Percentiles rank a stretch among this genome's conserved stretches.
phyloP scores from a whole-genome alignment of 208 protist genomes.

The Crithidia acanthocephali region DNA sequence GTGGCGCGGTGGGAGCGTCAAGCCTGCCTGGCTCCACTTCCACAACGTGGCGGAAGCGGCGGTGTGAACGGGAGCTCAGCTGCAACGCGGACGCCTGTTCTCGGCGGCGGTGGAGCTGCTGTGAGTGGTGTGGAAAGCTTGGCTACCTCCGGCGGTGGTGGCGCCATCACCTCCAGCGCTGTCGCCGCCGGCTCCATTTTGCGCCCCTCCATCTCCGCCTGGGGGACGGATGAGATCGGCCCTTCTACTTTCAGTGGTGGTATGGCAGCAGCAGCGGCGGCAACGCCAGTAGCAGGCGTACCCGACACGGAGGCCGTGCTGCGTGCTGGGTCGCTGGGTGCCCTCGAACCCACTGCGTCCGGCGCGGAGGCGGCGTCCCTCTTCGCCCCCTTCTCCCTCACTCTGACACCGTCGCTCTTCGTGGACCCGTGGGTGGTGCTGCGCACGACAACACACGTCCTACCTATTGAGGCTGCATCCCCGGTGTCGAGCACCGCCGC shows the following conservation, averaged over 20 bases:
- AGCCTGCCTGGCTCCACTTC: slow-evolving; percentile 10
- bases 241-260: too few species aligned
- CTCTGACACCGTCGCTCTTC: slow-evolving; percentile 18
- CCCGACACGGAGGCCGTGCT: neutral
- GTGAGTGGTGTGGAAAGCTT: neutral
- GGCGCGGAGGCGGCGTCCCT: neutral
- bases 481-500: neutral
- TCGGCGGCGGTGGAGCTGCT: neutral
- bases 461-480: neutral
- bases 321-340: neutral
- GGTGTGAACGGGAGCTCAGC: neutral
- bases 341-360: neutral
- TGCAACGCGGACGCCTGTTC: neutral
- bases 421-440: slow-evolving; percentile 20
- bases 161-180: neutral
- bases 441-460: slow-evolving; percentile 17
- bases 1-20: slow-evolving; percentile 30
- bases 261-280: too few species aligned
- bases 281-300: too few species aligned
- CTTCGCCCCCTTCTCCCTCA: slow-evolving; percentile 6
- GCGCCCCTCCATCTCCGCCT: slow-evolving; percentile 7
- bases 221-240: neutral
- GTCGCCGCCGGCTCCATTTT: neutral
- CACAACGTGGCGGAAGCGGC: neutral
- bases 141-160: neutral